Base-by-base conservation (phyloP, 306 rosid genomes). In the Cicer arietinum region DNA sequence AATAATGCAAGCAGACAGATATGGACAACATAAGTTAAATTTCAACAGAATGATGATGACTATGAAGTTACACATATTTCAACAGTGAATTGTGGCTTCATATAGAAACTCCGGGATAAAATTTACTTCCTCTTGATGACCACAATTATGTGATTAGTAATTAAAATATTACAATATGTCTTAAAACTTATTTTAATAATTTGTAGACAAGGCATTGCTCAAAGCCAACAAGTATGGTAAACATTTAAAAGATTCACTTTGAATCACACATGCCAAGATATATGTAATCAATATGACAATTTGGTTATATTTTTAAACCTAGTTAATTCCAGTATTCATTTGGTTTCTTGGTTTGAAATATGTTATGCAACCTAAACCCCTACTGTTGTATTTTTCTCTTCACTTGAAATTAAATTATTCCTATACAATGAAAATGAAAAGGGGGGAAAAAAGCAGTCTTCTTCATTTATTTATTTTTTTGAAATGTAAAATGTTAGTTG, bases 1-100 rank as follows among this genome's bases (percentile, higher is more conserved):
- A 69, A 58, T 52, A 57, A 78, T 8, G 66, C 62, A 78, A 70
- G 74, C 72, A 75, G 50, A 35, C 30, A 75, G 85, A 75, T 82
- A 67, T 71, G 72, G 66, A 44, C 67, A 63, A 44, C 53, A 60
- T 30, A 74, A 30, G 61, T 57, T 60, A 22, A 59, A 74, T 48
- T 48, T 10, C 67, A 59, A 56, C 16, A 74, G 51, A 74, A 62
- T 30, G 56, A 50, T 62, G 37, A 50, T 53, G 37, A 35, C 68
- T 14, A 75, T 12, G 30, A 74, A 40, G 53, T 48, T 59, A 46
- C 40, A 43, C 8, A 25, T 43, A 59, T 69, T 56, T 80, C 65
- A 74, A 37, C 57, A 67, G 30, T 80, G 40, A 73, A 41, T 63
- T 30, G 52, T 1, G 3, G 56, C 47, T 57, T 47, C 76, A 57